Evolutionary conservation across 805 yeast species (phyloP), one percentile per base, ranked within the genome.

Genomic region (Yarrowia sp.): DNA sequence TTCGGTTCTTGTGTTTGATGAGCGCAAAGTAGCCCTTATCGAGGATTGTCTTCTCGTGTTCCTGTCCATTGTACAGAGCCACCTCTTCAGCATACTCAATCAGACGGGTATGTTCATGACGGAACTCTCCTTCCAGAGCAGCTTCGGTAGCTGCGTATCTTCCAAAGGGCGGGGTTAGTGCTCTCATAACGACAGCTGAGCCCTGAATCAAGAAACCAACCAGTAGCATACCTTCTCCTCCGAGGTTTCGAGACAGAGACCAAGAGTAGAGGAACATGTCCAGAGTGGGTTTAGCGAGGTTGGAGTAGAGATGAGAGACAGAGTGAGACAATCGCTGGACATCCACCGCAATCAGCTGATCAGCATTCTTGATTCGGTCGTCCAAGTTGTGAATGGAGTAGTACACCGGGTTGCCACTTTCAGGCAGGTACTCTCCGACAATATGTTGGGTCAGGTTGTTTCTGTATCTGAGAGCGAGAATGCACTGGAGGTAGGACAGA

Each of bases 81-180:
- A 92, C 86, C 73, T 92, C 97, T 76, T 92, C 98, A 70, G 83
- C 84, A 73, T 87, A 89, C 53, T 84, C 78, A 32, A 90, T 90
- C 15, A 92, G 79, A 72, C 91, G 87, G 1, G 96, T 86, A 76
- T 92, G 98, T 31, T 88, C 82, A 15, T 88, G 83, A 69, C 96
- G 85, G 70, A 91, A 87, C 72, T 88, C 87, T 67, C 96, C 96
- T 74, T 92, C 98, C 62, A 91, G 79, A 53, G 85, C 83, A 15
- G 96, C 92, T 71, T 86, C 86, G 66, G 85, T 86, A 61, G 89
- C 81, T 1, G 95, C 88, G 55, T 90, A 79, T 72, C 83, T 88
- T 14, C 96, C 92, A 72, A 92, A 92, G 57, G 95, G 95, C 17
- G 98, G 98, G 3, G 96, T 90, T 69, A 92, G 84, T 62, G 89